Conservation (phyloP, 2,329 filamentous ascomycete species). For the Alternaria triticimaculans region DNA sequence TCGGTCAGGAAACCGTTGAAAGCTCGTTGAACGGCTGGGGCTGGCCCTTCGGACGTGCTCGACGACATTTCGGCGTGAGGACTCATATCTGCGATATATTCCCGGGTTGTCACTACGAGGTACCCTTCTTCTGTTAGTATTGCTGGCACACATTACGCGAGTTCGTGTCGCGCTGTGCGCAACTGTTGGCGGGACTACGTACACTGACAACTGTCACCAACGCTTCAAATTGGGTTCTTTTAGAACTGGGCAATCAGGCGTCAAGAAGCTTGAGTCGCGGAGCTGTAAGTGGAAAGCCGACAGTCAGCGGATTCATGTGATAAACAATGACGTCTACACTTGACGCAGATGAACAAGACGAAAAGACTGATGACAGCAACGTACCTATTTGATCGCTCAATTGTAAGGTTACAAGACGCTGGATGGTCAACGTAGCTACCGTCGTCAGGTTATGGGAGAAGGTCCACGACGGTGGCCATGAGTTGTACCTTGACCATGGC, state of each 20-base stretch:
- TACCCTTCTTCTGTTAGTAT: conserved; percentile 2
- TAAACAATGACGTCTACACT: conserved; percentile 33
- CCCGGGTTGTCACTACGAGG: background rate
- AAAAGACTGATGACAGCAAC: background rate
- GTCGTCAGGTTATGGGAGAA: conserved; percentile 13
- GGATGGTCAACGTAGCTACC: conserved; percentile 1
- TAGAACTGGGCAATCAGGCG: background rate
- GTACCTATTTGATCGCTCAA: conserved; percentile 1
- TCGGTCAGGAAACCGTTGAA: conserved; percentile 37
- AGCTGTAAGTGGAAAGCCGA: background rate
- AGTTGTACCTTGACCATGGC: conserved; percentile 25
- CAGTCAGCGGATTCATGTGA: conserved; percentile 14
- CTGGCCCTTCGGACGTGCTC: conserved; percentile 19
- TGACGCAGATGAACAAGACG: conserved; percentile 1
- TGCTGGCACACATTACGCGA: background rate
- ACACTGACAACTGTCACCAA: conserved; percentile 11
- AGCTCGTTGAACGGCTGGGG: conserved; percentile 35
- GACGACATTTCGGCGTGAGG: conserved; percentile 43
- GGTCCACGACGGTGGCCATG: conserved; percentile 26
- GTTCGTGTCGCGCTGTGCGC: background rate
- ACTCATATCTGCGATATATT: conserved; percentile 32
- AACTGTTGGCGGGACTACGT: background rate
- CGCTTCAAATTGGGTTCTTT: background rate
- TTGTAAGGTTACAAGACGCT: background rate
- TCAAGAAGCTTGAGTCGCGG: background rate